These are phyloP conservation scores for Pelargonium nanum DNA, from an alignment of 345 rosid genomes.

Conservation along the genomic window DNA sequence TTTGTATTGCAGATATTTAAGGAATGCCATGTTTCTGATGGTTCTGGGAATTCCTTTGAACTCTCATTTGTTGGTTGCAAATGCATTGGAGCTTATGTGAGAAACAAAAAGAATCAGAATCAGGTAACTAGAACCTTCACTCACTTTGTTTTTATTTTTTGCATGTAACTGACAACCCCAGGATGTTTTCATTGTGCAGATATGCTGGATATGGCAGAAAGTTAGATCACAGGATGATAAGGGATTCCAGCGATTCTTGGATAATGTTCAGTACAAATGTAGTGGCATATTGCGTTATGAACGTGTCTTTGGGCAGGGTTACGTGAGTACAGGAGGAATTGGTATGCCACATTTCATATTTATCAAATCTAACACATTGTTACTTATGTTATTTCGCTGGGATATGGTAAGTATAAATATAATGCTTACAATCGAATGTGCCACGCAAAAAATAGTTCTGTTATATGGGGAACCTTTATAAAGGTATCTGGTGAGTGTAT, in stretches of 20 bases:
- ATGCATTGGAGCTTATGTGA: constrained; percentile 95
- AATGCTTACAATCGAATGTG: too few species aligned
- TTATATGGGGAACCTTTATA: too few species aligned
- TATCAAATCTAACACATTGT: too few species aligned
- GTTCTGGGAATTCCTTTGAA: constrained; percentile 55
- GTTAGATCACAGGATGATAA: constrained; percentile 63
- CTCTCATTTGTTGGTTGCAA: constrained; percentile 79
- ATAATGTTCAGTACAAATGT: constrained; percentile 80
- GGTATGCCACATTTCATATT: constrained; percentile 33
- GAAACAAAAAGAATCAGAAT: constrained; percentile 87
- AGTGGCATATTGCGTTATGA: constrained; percentile 85
- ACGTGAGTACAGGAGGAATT: constrained; percentile 92
- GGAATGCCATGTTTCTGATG: constrained; percentile 51
- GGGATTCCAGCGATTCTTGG: constrained; percentile 94
- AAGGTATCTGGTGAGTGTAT: too few species aligned
- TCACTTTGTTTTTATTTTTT: too few species aligned
- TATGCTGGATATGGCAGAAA: constrained; percentile 95
- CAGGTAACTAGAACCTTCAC: constrained; percentile 38
- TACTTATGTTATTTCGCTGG: too few species aligned
- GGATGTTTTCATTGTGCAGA: constrained; percentile 33
- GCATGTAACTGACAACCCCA: neutral
- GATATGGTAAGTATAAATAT: too few species aligned
- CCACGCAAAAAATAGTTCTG: too few species aligned
- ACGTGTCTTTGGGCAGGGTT: constrained; percentile 87
- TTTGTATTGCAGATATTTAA: constrained; percentile 55